phyloP scores from a whole-genome alignment of 768 basidiomycete genomes.

The Pleurotus djamor region DNA sequence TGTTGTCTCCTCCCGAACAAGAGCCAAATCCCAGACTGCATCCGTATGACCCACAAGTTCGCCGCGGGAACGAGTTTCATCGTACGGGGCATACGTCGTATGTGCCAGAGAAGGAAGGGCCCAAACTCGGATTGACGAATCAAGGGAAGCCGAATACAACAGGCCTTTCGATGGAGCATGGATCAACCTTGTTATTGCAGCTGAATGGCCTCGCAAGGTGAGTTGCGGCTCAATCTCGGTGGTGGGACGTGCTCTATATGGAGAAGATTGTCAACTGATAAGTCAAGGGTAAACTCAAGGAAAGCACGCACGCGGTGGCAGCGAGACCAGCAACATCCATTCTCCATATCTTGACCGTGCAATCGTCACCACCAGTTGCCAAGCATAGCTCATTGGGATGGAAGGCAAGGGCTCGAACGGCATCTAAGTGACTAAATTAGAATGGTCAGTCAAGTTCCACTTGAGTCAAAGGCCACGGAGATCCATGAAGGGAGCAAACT shows the following conservation, averaged over 20 bases:
- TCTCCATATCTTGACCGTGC: conserved; percentile 94
- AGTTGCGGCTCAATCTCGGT: conserved; percentile 93
- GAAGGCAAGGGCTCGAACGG: conserved; percentile 88
- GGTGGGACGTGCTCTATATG: conserved; percentile 57
- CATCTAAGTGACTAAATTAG: conserved; percentile 79
- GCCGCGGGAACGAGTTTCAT: conserved; percentile 72
- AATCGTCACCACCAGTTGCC: conserved; percentile 95
- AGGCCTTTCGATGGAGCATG: conserved; percentile 74
- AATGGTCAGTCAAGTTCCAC: conserved; percentile 14
- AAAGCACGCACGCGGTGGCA: conserved; percentile 66
- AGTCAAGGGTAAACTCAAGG: conserved; percentile 8
- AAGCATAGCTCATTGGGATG: conserved; percentile 83
- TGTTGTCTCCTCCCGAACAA: conserved; percentile 79
- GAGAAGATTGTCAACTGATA: conserved; percentile 9
- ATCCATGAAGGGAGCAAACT: conserved; percentile 6
- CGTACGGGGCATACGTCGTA: conserved; percentile 91
- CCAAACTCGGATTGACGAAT: conserved; percentile 94
- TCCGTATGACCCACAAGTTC: conserved; percentile 92
- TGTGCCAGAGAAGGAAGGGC: conserved; percentile 71
- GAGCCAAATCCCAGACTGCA: conserved; percentile 93
- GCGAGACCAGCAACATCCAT: conserved; percentile 76
- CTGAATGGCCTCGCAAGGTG: conserved; percentile 92
- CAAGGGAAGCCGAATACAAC: conserved; percentile 90
- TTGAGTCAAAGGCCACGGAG: neutral
- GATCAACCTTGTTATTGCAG: conserved; percentile 83